Evolutionary conservation across 1,284 basidiomycete species (phyloP), one percentile per base, ranked within the genome.

Genomic region (Puccinia hordei): DNA sequence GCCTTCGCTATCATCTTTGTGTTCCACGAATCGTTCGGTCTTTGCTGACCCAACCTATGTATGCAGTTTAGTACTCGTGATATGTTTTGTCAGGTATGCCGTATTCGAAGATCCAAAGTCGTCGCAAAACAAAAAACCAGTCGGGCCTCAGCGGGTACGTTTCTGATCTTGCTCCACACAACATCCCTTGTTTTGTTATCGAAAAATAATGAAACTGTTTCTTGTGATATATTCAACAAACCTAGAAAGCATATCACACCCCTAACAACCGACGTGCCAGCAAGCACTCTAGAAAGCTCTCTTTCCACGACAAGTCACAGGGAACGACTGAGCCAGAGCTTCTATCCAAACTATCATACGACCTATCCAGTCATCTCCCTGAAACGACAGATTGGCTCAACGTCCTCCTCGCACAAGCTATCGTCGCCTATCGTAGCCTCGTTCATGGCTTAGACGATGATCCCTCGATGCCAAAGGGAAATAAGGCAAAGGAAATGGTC

Each of bases 321-420:
- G 85, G 38, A 0, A 83, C 86, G 0, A 84, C 86, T 0, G 82
- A 87, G 0, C 82, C 86, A 1, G 81, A 85, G 12, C 6, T 41
- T 41, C 85, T 89, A 30, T 83, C 84, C n/a, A 87, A 87, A 73
- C 86, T 87, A 4, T 84, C 83, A 5, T 89, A 89, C 83, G 89
- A 89, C 81, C 86, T 89, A 82, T 85, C 87, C 1, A 86, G 86
- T 17, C 88, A 89, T 82, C 83, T 87, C 3, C 85, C 87, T 15
- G 89, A 90, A 82, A 87, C 87, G 22, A 84, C 87, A 38, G 88
- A 88, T 82, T 89, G 89, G 89, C 84, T 89, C 65, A 89, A 89
- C 83, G 88, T 89, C 51, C 85, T 90, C 24, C 84, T 88, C 38
- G 88, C 88, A 4, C 88, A 89, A 83, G 87, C 88, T 51, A 84